Base-by-base conservation (phyloP, 2,329 filamentous ascomycete species). In the Rhynchosporium graminicola region DNA sequence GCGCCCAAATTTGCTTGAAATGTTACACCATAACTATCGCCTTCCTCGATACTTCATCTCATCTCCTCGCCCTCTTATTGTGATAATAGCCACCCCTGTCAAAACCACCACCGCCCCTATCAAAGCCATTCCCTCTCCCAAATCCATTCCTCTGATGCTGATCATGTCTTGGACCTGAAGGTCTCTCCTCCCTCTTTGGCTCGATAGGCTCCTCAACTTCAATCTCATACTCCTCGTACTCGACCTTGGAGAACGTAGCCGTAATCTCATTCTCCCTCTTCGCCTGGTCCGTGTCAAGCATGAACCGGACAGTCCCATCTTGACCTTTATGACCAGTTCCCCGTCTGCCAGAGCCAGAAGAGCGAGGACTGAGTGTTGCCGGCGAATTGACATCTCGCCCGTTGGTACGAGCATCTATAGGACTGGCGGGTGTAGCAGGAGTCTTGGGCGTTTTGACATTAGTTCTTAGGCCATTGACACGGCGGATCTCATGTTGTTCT, bases 221-320 rank as follows among this genome's bases (percentile, higher is more conserved):
- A 47, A 90, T 80, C 72, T 90, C 87, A 70, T 88, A 87, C 72
- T 92, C 89, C 68, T 92, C 90, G 70, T 85, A 91, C 71, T 92
- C 88, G 48, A 89, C 84, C 47, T 83, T 85, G 72, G 89, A 91
- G 74, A 88, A 92, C 56, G 83, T 80, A 3, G 82, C 81, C 1
- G 93, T 88, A 12, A 83, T 80, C 12, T 82, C 81, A 69, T 86
- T 84, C 76, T 99, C 95, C 15, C 82, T 80, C 52, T 83, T 82
- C 1, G 92, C 92, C 56, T 88, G 84, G 60, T 89, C 87, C 0
- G 88, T 85, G 67, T 97, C 90, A 55, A 98, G 87, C 76, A 97
- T 91, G 75, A 97, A 98, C 6, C 95, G 85, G 67, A 96, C 86
- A 0, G 94, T 96, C 6, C 90, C 90, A 28, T 91, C 88, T 70